Conservation (phyloP, 768 basidiomycete species). For the Leccinum rimulosum region DNA sequence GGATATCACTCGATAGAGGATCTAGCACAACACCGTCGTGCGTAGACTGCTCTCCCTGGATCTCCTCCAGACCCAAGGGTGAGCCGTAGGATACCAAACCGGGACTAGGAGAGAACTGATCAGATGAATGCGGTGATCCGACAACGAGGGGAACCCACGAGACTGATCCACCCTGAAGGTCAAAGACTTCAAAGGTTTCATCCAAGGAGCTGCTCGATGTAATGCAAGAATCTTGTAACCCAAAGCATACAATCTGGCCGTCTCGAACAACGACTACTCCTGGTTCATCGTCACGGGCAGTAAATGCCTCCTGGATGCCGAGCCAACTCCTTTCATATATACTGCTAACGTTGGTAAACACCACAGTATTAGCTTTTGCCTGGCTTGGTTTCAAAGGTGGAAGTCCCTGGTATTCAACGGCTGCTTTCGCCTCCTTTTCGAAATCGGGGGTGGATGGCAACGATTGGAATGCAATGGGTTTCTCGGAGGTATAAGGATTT, state of each 20-base stretch:
- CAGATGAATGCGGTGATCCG: background rate
- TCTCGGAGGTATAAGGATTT: conserved; percentile 45
- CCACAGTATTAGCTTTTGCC: conserved; percentile 37
- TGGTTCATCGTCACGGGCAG: conserved; percentile 7
- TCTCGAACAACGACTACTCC: conserved; percentile 49
- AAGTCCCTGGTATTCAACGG: conserved; percentile 64
- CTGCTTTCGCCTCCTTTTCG: conserved; percentile 57
- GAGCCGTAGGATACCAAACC: conserved; percentile 43
- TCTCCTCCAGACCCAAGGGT: conserved; percentile 55
- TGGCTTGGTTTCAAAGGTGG: conserved; percentile 56
- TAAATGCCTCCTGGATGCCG: conserved; percentile 22
- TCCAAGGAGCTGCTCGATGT: conserved; percentile 7
- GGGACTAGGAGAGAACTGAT: conserved; percentile 35
- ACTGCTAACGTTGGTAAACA: conserved; percentile 64
- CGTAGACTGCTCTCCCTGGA: conserved; percentile 50
- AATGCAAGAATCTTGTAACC: conserved; percentile 31
- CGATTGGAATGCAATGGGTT: conserved; percentile 52
- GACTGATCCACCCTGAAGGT: conserved; percentile 66
- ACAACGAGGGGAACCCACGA: conserved; percentile 34
- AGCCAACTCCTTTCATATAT: conserved; percentile 41
- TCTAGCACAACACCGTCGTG: conserved; percentile 56
- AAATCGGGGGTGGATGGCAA: conserved; percentile 59
- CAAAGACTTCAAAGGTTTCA: conserved; percentile 40
- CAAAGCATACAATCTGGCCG: conserved; percentile 57
- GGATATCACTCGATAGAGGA: conserved; percentile 34